Percentiles rank a stretch among this genome's conserved stretches.
Conservation (phyloP, 768 basidiomycete genomes). For the Tricholoma matsutake region DNA sequence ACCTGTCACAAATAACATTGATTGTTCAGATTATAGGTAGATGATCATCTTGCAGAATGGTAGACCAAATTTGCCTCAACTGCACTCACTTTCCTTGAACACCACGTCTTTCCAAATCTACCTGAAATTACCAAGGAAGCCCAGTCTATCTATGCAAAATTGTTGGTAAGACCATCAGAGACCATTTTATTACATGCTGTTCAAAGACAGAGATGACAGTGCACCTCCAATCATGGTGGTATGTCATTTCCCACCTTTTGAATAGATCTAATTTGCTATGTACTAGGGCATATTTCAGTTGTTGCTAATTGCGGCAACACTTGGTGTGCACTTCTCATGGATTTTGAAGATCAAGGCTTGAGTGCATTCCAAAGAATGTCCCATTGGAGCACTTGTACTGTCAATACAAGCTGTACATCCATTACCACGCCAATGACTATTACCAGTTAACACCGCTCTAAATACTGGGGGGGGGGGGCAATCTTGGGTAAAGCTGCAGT, state of each 20-base stretch:
- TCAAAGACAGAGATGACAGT: background rate
- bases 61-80: too few species aligned
- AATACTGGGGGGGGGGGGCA: background rate
- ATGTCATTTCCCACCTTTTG: background rate
- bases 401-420: background rate
- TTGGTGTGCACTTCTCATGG: background rate
- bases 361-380: background rate
- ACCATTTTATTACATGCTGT: background rate
- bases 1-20: too few species aligned
- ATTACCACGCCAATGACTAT: background rate
- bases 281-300: conserved; percentile 7
- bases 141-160: background rate
- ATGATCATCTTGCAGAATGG: background rate
- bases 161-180: background rate
- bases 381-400: background rate
- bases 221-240: background rate
- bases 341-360: background rate
- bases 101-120: background rate
- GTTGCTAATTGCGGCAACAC: background rate
- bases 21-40: background rate
- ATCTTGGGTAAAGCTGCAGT: too few species aligned
- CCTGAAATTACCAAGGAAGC: background rate
- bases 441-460: background rate
- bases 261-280: background rate
- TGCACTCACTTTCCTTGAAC: background rate